These are phyloP conservation scores for Colletotrichum tofieldiae DNA, from an alignment of 2,329 filamentous ascomycete genomes.

Conservation along the genomic window DNA sequence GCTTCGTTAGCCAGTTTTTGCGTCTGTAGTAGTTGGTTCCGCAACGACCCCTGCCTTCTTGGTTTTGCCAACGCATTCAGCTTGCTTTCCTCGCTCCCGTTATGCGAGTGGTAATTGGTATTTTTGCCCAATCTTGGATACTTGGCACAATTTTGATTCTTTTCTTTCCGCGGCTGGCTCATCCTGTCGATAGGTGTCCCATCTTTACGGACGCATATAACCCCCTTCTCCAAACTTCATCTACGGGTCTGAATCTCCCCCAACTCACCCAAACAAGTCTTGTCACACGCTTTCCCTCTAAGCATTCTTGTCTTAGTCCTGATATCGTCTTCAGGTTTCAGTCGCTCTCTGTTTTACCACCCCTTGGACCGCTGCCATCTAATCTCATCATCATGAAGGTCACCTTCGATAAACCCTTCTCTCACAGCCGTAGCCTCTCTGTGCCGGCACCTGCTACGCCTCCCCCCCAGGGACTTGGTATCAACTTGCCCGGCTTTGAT, in stretches of 20 bases:
- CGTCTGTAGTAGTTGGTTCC: neutral
- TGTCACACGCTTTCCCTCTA: too few relatives aligned
- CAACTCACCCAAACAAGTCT: neutral
- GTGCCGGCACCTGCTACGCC: constrained; percentile 6
- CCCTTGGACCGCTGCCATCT: neutral
- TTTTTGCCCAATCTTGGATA: neutral
- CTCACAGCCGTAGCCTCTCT: constrained; percentile 17
- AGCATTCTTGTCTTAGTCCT: neutral
- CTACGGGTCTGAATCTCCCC: neutral
- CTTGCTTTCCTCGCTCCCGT: neutral
- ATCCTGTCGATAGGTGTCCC: neutral
- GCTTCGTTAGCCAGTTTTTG: neutral
- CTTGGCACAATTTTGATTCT: neutral
- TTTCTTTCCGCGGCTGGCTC: neutral
- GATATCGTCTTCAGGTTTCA: neutral
- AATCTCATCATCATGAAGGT: neutral
- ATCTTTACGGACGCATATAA: neutral
- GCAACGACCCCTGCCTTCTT: neutral
- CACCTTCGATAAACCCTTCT: constrained; percentile 1
- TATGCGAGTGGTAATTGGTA: neutral
- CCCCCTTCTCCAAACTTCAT: neutral
- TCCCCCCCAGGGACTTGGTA: neutral
- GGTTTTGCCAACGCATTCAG: neutral
- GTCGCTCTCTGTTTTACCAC: neutral
- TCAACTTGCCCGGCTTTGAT: neutral